Conservation (phyloP, 306 rosid genomes). For the Comarum palustre region DNA sequence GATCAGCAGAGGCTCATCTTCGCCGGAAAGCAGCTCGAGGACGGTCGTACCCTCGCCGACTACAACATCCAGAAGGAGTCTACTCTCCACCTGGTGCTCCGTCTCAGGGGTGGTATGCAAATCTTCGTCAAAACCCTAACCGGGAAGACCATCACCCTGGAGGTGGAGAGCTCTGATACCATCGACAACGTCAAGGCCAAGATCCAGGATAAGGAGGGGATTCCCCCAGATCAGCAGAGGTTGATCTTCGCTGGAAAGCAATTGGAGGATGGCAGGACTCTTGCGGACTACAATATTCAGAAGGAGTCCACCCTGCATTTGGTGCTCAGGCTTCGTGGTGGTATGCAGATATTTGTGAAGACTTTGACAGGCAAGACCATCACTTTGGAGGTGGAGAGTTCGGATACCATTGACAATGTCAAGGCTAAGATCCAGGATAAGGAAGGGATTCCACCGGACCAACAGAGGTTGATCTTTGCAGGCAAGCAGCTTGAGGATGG, state of each 20-base stretch:
- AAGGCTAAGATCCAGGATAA: constrained; percentile 49
- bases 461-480: constrained; percentile 40
- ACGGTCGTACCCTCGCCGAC: constrained; percentile 40
- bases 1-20: constrained; percentile 40
- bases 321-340: constrained; percentile 31
- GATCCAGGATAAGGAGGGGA: constrained; percentile 43
- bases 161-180: constrained; percentile 48
- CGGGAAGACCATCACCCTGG: constrained; percentile 36
- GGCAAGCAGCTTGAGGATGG: constrained; percentile 46
- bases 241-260: constrained; percentile 40
- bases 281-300: constrained; percentile 45
- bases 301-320: constrained; percentile 37
- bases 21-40: constrained; percentile 44
- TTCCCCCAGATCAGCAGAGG: constrained; percentile 39
- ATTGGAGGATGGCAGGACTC: constrained; percentile 36
- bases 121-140: constrained; percentile 42
- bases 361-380: constrained; percentile 42
- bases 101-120: constrained; percentile 46
- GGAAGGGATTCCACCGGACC: constrained; percentile 44
- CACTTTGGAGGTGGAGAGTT: constrained; percentile 41
- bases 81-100: constrained; percentile 43
- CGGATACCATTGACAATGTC: constrained; percentile 40
- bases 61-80: constrained; percentile 49
- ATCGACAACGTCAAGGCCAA: constrained; percentile 48
- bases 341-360: constrained; percentile 44